Evolutionary conservation across 306 rosid species (phyloP).

Genomic region (Hippophae tibetana): DNA sequence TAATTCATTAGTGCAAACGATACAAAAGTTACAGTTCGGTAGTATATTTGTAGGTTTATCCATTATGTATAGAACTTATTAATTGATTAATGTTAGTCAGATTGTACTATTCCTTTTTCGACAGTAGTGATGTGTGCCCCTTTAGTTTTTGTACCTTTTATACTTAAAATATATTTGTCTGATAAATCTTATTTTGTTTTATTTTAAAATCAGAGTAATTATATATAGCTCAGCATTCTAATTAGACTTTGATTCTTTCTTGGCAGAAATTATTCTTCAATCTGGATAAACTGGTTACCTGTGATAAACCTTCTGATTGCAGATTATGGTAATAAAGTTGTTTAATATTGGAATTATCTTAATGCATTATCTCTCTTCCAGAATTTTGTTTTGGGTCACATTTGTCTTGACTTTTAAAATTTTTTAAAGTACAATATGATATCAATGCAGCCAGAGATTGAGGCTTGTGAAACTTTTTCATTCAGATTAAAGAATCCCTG

Average conservation of each 20-base stretch:
- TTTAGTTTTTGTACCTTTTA: not conserved
- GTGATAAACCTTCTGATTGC: slow-evolving; percentile 64
- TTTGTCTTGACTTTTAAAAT: no score
- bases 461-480: no score
- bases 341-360: not conserved
- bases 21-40: no score
- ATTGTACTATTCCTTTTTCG: not conserved
- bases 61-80: no score
- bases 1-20: no score
- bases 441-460: no score
- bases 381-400: not conserved
- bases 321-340: slow-evolving; percentile 57
- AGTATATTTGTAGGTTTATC: no score
- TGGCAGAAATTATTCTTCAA: slow-evolving; percentile 68
- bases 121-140: not conserved
- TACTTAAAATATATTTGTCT: not conserved
- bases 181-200: not conserved
- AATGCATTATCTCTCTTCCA: not conserved
- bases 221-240: not conserved
- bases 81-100: no score
- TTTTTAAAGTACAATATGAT: no score
- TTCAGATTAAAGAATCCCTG: no score
- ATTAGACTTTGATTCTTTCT: slow-evolving; percentile 2
- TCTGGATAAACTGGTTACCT: slow-evolving; percentile 65
- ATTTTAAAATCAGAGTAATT: not conserved